Base-by-base conservation (phyloP, 2,329 filamentous ascomycete genomes). In the Aureobasidium sp. region DNA sequence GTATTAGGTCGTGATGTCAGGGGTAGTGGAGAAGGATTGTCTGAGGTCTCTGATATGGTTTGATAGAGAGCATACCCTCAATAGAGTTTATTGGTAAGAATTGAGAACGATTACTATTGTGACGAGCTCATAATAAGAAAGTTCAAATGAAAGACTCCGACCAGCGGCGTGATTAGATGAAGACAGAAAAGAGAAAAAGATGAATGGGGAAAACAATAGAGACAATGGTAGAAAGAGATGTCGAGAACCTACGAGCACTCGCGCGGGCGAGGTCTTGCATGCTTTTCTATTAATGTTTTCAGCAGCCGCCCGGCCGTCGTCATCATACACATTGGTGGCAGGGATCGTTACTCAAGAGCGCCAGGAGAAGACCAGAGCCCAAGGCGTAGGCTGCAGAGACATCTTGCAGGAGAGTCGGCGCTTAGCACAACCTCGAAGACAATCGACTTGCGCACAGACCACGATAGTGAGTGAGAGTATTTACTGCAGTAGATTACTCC, bases 371-470 rank as follows among this genome's bases (percentile, higher is more conserved):
- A 32, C 37, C 13, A 29, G 41, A 24, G 10, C 43, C 10, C 44
- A 43, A 20, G 57, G 24, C 34, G 29, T 51, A 39, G 44, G 57
- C 32, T 43, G 55, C 55, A 60, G 46, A 60, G 46, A 60, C 57
- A 51, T 60, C 26, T 60, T 51, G 57, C 57, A 60, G 57, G 24
- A 60, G 37, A 41, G 57, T 41, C 44, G 57, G 57, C 57, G 57
- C 57, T 60, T 60, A 60, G 20, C 43, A 59, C 55, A 13, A 59
- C 20, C 20, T 59, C 29, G 24, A 48, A 59, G 43, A 59, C 55
- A 39, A 17, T 34, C 3, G 53, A 34, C 15, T 17, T 4, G 29
- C n/a, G 55, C 55, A 59, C 55, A 48, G 55, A 59, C 55, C 55
- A 48, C 13, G 41, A 20, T 46, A 37, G 53, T 29, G 53, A 57